Base-by-base conservation (phyloP, 164 flowering plant species). In the Taxillus chinensis region DNA sequence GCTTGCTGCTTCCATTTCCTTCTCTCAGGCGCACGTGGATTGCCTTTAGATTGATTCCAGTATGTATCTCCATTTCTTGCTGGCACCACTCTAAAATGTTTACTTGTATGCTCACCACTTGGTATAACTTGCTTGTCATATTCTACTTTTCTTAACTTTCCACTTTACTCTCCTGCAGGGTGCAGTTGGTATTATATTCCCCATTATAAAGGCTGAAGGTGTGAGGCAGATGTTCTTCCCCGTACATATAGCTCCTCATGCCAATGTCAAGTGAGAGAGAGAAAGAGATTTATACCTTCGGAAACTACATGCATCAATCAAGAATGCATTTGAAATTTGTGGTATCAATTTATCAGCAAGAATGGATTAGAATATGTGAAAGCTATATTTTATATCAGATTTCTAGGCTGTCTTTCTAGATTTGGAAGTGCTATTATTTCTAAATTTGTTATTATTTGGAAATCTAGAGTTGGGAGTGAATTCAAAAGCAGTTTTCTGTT, bases 1-100 rank as follows among this genome's bases (percentile, higher is more conserved):
- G 98, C 12, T 59, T 90, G 43, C 49, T 90, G 43, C 62, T 90
- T 38, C 96, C 96, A 51, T 90, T 90, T 68, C 98, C 98, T 61
- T 86, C 95, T 2, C 86, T 81, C 6, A 80, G 77, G 60, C 85
- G 95, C 46, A 45, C 86, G 62, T 89, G 96, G 98, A 77, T 89
- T 63, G 95, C 95, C 66, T 90, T 83, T 65, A 79, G 90, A 74
- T 65, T 92, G 66, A 82, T 92, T 39, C 80, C 79, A 65, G 97
- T 90, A 50, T 6, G 87, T 64, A 14, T 27, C 27, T 11, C 40
- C 8, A 3, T n/a, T 15, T n/a, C 10, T 16, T 15, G 2, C 8
- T 10, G 27, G 27, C 27, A 27, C 8, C 5, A 27, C 27, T 27
- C 27, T 27, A 0, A 27, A 27, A 27, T 37, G 1, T 38, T 12